Conservation (phyloP, 2,329 filamentous ascomycete species). For the Basipetospora sp. region DNA sequence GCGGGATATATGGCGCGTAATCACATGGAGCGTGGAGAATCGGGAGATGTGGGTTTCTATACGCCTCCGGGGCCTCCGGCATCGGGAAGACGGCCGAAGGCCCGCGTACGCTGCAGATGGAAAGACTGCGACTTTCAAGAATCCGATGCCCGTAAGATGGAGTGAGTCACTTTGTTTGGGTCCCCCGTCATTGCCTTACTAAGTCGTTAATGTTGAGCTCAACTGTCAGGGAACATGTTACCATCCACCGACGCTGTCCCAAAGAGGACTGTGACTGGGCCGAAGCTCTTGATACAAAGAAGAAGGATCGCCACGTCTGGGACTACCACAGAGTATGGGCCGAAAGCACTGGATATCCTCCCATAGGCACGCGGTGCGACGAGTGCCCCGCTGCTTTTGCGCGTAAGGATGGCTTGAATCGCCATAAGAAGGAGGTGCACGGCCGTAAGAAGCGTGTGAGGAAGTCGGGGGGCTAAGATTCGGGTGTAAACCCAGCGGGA, state of each 20-base stretch:
- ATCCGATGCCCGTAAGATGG: not conserved
- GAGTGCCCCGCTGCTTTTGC: not conserved
- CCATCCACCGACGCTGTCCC: constrained; percentile 1
- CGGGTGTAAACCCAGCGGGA: too few species aligned
- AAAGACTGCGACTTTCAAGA: not conserved
- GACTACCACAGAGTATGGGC: not conserved
- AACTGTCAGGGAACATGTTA: constrained; percentile 1
- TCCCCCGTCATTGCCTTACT: not conserved
- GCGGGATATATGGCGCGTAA: not conserved
- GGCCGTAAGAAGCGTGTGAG: not conserved
- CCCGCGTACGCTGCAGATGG: constrained; percentile 2
- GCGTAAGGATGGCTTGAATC: constrained; percentile 1
- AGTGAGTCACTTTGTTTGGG: constrained; percentile 1
- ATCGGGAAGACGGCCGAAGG: not conserved
- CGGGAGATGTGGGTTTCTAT: constrained; percentile 1
- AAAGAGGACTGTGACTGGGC: constrained; percentile 1
- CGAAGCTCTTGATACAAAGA: not conserved
- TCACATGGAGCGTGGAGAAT: not conserved
- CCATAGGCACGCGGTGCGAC: not conserved
- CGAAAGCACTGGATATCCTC: not conserved
- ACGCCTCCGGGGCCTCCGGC: not conserved
- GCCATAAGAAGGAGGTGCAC: constrained; percentile 2
- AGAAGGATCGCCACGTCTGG: constrained; percentile 1
- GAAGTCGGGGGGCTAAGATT: constrained; percentile 1
- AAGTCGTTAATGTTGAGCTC: not conserved